Conservation (phyloP, 345 rosid genomes). For the Aquilaria sinensis region DNA sequence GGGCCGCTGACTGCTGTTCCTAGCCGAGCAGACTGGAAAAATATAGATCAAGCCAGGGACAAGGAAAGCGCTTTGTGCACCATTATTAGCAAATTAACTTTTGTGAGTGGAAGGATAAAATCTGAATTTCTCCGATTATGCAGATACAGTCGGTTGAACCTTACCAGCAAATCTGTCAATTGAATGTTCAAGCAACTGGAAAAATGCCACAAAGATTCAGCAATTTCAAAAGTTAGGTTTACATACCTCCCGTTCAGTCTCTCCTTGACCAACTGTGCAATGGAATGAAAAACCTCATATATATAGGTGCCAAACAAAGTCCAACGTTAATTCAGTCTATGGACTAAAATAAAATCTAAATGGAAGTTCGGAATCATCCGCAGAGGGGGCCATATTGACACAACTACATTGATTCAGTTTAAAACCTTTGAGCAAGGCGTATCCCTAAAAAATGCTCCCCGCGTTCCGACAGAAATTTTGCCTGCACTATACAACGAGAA, state of each 20-base stretch:
- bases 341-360: no score
- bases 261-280: no score
- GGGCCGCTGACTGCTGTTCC: conserved; percentile 22
- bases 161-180: no score
- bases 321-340: no score
- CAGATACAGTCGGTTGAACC: no score
- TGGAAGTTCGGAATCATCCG: no score
- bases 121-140: neutral
- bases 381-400: conserved; percentile 7
- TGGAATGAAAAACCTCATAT: no score
- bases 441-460: conserved; percentile 11
- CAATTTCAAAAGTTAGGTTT: no score
- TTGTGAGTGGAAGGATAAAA: neutral
- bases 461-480: conserved; percentile 17
- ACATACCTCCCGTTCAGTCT: no score
- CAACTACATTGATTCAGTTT: conserved; percentile 8
- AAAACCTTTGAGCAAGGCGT: conserved; percentile 8
- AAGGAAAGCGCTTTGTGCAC: conserved; percentile 19
- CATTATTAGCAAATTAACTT: conserved; percentile 22
- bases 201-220: no score
- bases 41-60: conserved; percentile 19
- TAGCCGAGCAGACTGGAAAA: conserved; percentile 21
- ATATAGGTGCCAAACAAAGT: no score
- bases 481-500: conserved; percentile 17
- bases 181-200: no score